Percentiles rank a stretch among this genome's conserved stretches.
phyloP scores from a whole-genome alignment of 2,329 filamentous ascomycete genomes.

The Fusarium udum region DNA sequence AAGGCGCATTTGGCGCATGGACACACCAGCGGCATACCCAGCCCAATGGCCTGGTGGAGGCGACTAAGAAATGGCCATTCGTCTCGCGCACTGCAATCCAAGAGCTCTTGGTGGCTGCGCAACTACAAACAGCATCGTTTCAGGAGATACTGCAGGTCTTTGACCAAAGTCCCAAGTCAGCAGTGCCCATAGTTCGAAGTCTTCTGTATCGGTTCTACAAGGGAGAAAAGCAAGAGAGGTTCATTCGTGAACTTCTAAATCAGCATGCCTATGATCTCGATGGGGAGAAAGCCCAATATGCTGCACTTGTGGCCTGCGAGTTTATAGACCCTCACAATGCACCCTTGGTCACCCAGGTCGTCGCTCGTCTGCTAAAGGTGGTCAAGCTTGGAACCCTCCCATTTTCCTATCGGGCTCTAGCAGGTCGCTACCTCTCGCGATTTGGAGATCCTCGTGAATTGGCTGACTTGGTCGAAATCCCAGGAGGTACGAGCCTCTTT shows the following conservation, averaged over 20 bases:
- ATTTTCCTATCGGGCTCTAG: not conserved
- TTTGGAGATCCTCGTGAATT: not conserved
- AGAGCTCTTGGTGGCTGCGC: not conserved
- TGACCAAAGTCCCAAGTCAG: not conserved
- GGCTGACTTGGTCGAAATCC: accelerated
- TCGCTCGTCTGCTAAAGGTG: not conserved
- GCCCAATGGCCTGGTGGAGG: accelerated
- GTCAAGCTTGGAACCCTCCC: not conserved
- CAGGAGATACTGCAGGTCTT: not conserved
- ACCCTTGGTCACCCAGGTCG: not conserved
- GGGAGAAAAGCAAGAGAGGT: not conserved
- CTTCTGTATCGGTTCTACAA: not conserved
- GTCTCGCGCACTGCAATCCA: not conserved
- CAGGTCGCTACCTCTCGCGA: not conserved
- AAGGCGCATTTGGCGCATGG: not conserved
- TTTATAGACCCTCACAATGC: not conserved
- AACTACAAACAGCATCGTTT: not conserved
- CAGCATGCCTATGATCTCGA: not conserved
- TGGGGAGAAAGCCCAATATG: not conserved
- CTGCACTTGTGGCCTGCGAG: not conserved
- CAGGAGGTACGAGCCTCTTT: not conserved
- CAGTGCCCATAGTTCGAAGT: not conserved
- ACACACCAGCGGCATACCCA: accelerated
- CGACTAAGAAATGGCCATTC: not conserved
- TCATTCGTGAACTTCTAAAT: not conserved